Evolutionary conservation across 768 basidiomycete species (phyloP).

Genomic region (Rhodotorula babjevae): DNA sequence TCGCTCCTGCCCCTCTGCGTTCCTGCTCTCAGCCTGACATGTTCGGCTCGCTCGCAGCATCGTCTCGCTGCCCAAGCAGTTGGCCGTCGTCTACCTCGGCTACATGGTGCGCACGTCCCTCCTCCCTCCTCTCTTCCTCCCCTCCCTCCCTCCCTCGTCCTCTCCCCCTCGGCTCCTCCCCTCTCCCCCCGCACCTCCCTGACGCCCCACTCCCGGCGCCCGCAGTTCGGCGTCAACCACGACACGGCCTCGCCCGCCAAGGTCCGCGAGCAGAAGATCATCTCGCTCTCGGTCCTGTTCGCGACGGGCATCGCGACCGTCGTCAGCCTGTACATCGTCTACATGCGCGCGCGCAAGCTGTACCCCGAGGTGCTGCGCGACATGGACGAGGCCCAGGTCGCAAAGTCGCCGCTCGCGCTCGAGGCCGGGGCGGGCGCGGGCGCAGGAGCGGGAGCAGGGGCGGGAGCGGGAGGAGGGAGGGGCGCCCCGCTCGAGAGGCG

Average conservation of each 20-base stretch:
- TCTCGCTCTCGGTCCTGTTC: constrained; percentile 11
- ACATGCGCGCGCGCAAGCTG: constrained; percentile 4
- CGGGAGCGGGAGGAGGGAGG: too few relatives aligned
- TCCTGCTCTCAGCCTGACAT: too few relatives aligned
- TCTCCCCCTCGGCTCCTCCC: background rate
- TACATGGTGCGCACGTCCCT: background rate
- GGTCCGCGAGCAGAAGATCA: background rate
- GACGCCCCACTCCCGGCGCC: background rate
- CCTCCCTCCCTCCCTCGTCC: too few relatives aligned
- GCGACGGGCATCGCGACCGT: background rate
- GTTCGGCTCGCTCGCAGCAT: background rate
- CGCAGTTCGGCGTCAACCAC: background rate
- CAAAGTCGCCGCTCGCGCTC: background rate
- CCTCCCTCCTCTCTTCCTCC: too few relatives aligned
- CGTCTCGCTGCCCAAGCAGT: constrained; percentile 34
- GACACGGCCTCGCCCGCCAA: background rate
- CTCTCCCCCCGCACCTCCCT: background rate
- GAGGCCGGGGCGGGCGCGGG: background rate
- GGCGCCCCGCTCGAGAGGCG: background rate
- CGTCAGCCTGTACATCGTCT: background rate
- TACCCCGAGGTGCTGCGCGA: constrained; percentile 15
- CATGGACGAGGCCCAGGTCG: background rate
- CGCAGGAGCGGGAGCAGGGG: too few relatives aligned
- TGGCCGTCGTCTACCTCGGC: constrained; percentile 33
- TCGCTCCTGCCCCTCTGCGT: background rate